Conservation (phyloP, 2,329 filamentous ascomycete species). For the Neofusicoccum parvum region DNA sequence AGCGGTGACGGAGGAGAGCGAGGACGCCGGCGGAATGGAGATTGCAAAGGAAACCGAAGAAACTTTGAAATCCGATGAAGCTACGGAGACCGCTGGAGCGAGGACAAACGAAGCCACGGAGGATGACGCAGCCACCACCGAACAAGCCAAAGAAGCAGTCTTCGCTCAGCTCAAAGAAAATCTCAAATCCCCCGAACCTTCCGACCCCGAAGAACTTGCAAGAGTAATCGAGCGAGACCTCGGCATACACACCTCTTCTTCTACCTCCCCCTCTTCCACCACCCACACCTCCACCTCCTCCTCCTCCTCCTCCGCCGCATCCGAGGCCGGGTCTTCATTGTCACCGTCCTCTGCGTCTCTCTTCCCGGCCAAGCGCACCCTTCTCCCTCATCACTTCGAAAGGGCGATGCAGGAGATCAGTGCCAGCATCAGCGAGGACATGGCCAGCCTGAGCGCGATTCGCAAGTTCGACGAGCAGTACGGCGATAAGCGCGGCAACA, state of each 20-base stretch:
- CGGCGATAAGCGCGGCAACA: conserved; percentile 73
- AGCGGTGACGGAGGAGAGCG: neutral
- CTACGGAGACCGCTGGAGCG: neutral
- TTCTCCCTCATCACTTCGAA: conserved; percentile 75
- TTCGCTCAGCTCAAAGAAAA: too few species aligned
- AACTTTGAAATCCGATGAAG: too few species aligned
- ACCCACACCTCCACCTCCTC: neutral
- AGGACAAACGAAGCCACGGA: too few species aligned
- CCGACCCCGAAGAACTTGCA: too few species aligned
- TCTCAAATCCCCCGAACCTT: too few species aligned
- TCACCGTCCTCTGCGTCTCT: conserved; percentile 15
- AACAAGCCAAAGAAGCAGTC: too few species aligned
- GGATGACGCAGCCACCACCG: too few species aligned
- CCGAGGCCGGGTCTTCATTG: too few species aligned
- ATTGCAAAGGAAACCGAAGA: neutral
- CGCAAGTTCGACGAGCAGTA: conserved; percentile 96
- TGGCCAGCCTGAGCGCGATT: conserved; percentile 82
- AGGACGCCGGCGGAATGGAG: neutral
- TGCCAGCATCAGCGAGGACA: conserved; percentile 91
- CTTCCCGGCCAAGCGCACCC: conserved; percentile 54
- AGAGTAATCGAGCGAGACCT: too few species aligned
- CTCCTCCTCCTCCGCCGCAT: neutral
- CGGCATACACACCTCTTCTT: too few species aligned
- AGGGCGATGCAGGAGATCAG: conserved; percentile 85
- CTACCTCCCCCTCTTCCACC: neutral